Evolutionary conservation across 2,329 filamentous ascomycete genomes (phyloP).

Genomic region (Fusarium sacchari): DNA sequence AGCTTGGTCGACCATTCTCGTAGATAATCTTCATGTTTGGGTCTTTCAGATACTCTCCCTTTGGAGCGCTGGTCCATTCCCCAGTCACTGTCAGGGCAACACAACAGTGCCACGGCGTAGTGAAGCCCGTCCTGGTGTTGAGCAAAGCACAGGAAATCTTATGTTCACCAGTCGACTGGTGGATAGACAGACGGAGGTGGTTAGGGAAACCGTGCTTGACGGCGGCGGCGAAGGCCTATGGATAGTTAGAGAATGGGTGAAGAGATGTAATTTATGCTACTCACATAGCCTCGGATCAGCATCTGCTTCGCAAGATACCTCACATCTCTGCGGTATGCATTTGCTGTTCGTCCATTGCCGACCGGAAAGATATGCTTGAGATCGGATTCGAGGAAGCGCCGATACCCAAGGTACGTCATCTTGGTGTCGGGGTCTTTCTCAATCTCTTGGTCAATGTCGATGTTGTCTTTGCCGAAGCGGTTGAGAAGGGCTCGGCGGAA

Average conservation of each 20-base stretch:
- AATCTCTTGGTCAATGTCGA: conserved; percentile 45
- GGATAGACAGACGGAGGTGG: conserved; percentile 46
- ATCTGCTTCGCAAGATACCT: conserved; percentile 47
- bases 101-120: conserved; percentile 48
- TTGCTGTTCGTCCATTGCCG: conserved; percentile 27
- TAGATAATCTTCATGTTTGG: background rate
- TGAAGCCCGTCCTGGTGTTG: conserved; percentile 45
- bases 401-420: conserved; percentile 47
- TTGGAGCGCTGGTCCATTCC: conserved; percentile 8
- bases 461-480: conserved; percentile 34
- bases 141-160: conserved; percentile 47
- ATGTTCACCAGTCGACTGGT: conserved; percentile 41
- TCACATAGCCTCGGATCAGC: conserved; percentile 45
- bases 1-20: background rate
- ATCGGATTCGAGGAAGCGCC: conserved; percentile 45
- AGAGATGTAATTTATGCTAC: background rate
- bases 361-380: conserved; percentile 44
- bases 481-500: conserved; percentile 46
- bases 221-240: conserved; percentile 45
- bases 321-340: conserved; percentile 41
- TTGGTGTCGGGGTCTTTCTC: conserved; percentile 41
- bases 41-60: conserved; percentile 9
- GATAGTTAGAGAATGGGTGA: background rate
- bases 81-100: background rate
- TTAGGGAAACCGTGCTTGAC: conserved; percentile 41